phyloP scores from a whole-genome alignment of 177 flowering plant genomes.

The Vitis hybrid region DNA sequence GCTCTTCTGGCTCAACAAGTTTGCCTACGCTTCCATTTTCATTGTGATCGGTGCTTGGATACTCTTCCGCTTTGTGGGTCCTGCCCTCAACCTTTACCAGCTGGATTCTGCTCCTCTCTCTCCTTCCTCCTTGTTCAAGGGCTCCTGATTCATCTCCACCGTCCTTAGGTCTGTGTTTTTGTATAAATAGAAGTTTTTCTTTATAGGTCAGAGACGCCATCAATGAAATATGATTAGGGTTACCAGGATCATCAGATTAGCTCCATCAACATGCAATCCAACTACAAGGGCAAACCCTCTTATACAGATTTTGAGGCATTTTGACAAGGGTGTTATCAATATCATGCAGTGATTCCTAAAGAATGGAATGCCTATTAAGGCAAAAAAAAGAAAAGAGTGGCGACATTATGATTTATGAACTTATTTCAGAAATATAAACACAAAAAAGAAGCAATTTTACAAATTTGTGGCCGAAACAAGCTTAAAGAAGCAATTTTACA shows the following conservation, averaged over 20 bases:
- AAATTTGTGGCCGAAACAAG: background rate
- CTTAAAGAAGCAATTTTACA: background rate
- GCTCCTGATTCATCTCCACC: conserved; percentile 13
- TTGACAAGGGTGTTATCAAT: no score
- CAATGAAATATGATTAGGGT: no score
- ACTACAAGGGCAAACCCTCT: no score
- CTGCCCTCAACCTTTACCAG: conserved; percentile 79
- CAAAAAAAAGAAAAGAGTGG: background rate
- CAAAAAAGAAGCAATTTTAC: background rate
- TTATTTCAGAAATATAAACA: no score
- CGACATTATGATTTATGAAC: background rate
- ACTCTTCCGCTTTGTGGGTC: conserved; percentile 79
- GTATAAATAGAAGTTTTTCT: no score
- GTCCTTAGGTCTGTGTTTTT: no score
- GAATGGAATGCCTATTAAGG: no score
- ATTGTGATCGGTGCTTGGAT: conserved; percentile 86
- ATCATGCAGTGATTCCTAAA: background rate
- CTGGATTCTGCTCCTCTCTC: conserved; percentile 67
- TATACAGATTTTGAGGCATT: no score
- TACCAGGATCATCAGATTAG: no score
- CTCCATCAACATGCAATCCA: no score
- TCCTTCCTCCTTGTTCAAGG: conserved; percentile 53
- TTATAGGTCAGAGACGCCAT: no score
- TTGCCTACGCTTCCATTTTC: conserved; percentile 88
- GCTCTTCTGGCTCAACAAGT: conserved; percentile 91